Evolutionary conservation across 2,329 filamentous ascomycete genomes (phyloP), one percentile per base, ranked within the genome.

Genomic region (Neonectria punicea): DNA sequence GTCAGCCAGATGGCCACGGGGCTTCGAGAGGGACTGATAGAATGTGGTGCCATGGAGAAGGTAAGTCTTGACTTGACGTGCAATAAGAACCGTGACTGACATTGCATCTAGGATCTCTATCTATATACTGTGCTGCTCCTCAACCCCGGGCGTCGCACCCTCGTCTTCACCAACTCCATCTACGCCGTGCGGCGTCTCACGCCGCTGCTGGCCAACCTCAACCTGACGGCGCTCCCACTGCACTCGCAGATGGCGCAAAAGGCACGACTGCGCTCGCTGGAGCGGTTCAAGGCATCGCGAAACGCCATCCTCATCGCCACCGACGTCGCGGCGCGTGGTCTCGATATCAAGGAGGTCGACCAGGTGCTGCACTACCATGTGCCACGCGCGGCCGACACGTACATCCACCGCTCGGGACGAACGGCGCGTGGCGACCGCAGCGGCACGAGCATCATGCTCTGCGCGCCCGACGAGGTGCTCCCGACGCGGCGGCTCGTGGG

Each of bases 191-290:
- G 94, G 49, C 93, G 96, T 41, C 84, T 99, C 13, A 90, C 91
- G 0, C 93, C 95, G 1, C 88, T 98, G 75, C 86, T 99, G 2
- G 89, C 95, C 72, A 93, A 93, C 70, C 88, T 99, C 55, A 88
- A 91, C 67, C 85, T 98, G 9, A 89, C 91, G 2, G 92, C 90
- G 1, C 83, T 93, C 11, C 89, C 92, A 0, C 84, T 99, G 1
- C 96, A 99, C 80, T 98, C 94, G 0, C 92, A 94, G 69, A 98
- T 99, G 96, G 86, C 90, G 1, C 96, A 99, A 80, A 98, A 98
- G 79, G 94, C 96, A 3, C 93, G 96, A 49, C 85, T 98, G n/a
- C 90, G 95, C 43, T 95, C 93, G 2, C 87, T 99, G 2, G 96
- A 99, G 77, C 91, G 92, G 44, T 98, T 99, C 81, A 90, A 92